Evolutionary conservation across 2,329 filamentous ascomycete species (phyloP), one percentile per base, ranked within the genome.

Genomic region (Pseudogymnoascus sp.): DNA sequence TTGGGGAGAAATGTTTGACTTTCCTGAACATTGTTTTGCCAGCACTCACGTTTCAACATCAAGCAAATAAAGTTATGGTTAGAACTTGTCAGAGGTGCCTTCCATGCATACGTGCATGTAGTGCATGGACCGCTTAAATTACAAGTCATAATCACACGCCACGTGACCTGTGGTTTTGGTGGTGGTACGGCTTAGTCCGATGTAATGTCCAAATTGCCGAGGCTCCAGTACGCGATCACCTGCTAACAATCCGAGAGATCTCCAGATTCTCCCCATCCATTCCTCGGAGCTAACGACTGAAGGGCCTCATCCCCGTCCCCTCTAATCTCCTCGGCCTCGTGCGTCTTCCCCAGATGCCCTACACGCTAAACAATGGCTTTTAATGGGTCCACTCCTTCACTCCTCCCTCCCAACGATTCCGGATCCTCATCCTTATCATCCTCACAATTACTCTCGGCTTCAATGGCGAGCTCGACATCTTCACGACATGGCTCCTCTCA

Each of bases 401-500:
- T 67, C 18, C 66, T 70, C 43, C 59, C 58, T 60, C 63, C 67
- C 14, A 68, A 50, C 25, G 43, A 50, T 25, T 50, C 43, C 25
- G 43, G 43, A 30, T 50, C 43, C 43, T 50, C 43, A 50, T 71
- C 73, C 64, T 67, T 78, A 67, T 80, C 80, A 70, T 73, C 76
- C 68, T 82, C 85, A 65, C 81, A 82, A 69, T 76, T 80, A 63
- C 77, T 86, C 63, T 83, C 86, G 41, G 84, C 87, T 60, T 89
- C 86, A 62, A 78, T 90, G 57, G 82, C 84, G 28, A 84, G 84
- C 58, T 82, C 87, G 58, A 76, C 78, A 28, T 77, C 81, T 22
- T 75, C 81, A 41, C 85, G 86, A 60, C 83, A 85, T 60, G 80
- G 81, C 37, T 80, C 86, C 47, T 81, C 86, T 43, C 84, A 89